Conservation (phyloP, 768 basidiomycete species). For the Trametes meyenii region DNA sequence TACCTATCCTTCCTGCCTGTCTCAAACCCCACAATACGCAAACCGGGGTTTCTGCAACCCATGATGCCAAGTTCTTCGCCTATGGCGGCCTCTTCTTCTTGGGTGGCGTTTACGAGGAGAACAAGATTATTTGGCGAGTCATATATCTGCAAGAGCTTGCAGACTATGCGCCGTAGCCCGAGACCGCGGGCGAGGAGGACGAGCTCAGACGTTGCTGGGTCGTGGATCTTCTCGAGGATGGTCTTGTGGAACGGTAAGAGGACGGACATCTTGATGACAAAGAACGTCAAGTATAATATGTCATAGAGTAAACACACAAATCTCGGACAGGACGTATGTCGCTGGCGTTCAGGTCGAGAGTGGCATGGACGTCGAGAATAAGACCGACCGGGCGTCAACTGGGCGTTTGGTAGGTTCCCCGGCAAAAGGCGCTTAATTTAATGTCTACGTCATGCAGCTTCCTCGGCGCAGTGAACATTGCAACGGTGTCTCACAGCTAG, state of each 20-base stretch:
- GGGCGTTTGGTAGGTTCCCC: too few relatives aligned
- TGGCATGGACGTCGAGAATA: too few relatives aligned
- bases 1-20: slow-evolving; percentile 78
- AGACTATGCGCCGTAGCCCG: slow-evolving; percentile 80
- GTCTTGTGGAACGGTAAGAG: slow-evolving; percentile 67
- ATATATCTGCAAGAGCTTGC: slow-evolving; percentile 91
- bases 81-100: slow-evolving; percentile 88
- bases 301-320: too few relatives aligned
- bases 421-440: too few relatives aligned
- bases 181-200: slow-evolving; percentile 87
- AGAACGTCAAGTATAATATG: too few relatives aligned
- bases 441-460: too few relatives aligned
- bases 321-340: too few relatives aligned
- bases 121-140: slow-evolving; percentile 84
- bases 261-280: slow-evolving; percentile 23
- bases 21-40: slow-evolving; percentile 84
- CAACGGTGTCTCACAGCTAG: too few relatives aligned
- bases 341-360: too few relatives aligned
- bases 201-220: slow-evolving; percentile 73
- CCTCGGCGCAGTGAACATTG: too few relatives aligned
- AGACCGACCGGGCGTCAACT: too few relatives aligned
- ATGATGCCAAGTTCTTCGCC: slow-evolving; percentile 92
- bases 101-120: slow-evolving; percentile 79
- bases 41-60: slow-evolving; percentile 86
- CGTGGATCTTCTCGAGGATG: slow-evolving; percentile 69